A percentile compares a stretch with the other conserved stretches of the same genome.
Evolutionary conservation across 78 protist genomes (phyloP).

Genomic region (Dictyostelium intermedium): DNA sequence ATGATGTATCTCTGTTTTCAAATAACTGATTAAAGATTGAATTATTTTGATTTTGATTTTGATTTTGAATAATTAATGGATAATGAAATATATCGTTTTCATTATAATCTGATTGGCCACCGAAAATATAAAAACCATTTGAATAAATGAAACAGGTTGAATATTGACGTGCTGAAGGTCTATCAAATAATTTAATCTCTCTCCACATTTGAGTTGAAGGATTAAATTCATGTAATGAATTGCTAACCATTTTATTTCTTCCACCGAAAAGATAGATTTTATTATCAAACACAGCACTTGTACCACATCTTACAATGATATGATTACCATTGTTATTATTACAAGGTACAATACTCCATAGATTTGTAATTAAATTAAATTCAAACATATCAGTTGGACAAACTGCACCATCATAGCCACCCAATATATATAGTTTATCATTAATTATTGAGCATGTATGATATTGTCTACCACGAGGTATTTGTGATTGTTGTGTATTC

Average conservation of each 20-base stretch:
- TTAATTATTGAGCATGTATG: slow-evolving; percentile 4
- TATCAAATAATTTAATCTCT: neutral
- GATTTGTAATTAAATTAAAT: neutral
- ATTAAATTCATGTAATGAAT: slow-evolving; percentile 21
- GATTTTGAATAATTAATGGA: neutral
- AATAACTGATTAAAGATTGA: neutral
- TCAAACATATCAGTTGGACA: slow-evolving; percentile 31
- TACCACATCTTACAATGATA: neutral
- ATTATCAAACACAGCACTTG: neutral
- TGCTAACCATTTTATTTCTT: neutral
- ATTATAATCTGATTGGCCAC: slow-evolving; percentile 54
- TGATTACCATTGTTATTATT: slow-evolving; percentile 15
- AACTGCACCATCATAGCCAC: slow-evolving; percentile 47
- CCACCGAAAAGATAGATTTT: slow-evolving; percentile 56
- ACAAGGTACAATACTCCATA: slow-evolving; percentile 1
- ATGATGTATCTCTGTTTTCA: slow-evolving; percentile 3
- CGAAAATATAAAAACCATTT: slow-evolving; percentile 9
- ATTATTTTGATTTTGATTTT: neutral
- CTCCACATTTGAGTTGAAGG: slow-evolving; percentile 18
- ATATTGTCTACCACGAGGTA: slow-evolving; percentile 46
- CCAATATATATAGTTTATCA: slow-evolving; percentile 6
- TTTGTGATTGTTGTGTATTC: neutral
- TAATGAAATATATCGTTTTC: slow-evolving; percentile 34
- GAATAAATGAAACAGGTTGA: neutral
- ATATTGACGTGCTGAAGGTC: slow-evolving; percentile 34